Base-by-base conservation (phyloP, 805 yeast species). In the Hanseniaspora occidentalis region DNA sequence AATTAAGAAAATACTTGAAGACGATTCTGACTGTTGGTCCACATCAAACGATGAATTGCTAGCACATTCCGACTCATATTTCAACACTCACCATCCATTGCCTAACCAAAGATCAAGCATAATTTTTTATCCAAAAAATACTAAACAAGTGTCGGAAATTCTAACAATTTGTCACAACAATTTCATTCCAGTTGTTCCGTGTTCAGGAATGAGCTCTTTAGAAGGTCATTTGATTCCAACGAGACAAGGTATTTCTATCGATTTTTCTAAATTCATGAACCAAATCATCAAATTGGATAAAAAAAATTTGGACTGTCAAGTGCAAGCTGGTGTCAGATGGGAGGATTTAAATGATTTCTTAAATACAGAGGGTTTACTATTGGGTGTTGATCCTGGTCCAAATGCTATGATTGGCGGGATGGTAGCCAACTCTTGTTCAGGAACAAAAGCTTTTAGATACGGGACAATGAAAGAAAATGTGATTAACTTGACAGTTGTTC, bases 241-340 rank as follows among this genome's bases (percentile, higher is more conserved):
- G 0, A 66, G 86, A 50, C 66, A 71, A 4, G 72, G 82, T 7
- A 66, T 80, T 3, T 66, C 72, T 36, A 50, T 79, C 31, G 89
- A 82, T 53, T 56, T 80, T 31, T 64, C 75, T 13, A 61, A 69
- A 41, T 56, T 45, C 39, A 71, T 83, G 82, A 67, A 76, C 57
- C 54, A 69, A 35, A 68, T 83, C 6, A 19, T 82, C 2, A 61
- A 63, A 20, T 57, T 83, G 26, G 74, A 81, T 51, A 68, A 69
- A 37, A 66, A 70, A 19, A 94, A 83, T 56, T 59, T 82, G 50
- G 92, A 83, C 55, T 71, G 79, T 11, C 71, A 68, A 9, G 84
- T 83, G 3, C 84, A 83, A 53, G 83, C 86, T 0, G 86, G 88
- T 18, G 77, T 83, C 8, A 82, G 81, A 1, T 82, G 92, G 89